These are phyloP conservation scores for Thielaviopsis punctulata DNA, from an alignment of 2,329 filamentous ascomycete species.

Conservation along the genomic window DNA sequence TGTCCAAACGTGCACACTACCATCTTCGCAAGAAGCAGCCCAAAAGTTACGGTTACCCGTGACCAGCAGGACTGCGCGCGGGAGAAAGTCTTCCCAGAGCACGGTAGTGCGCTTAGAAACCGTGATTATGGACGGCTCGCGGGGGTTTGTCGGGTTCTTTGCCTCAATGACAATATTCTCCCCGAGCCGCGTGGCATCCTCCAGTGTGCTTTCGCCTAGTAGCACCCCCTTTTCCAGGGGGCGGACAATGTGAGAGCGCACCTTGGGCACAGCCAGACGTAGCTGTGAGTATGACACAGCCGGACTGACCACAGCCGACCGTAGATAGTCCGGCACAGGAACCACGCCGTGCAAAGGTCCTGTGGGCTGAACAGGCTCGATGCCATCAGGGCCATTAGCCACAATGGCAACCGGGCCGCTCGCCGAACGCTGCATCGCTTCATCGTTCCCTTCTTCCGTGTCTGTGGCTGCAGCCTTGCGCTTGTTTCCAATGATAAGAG, in stretches of 20 bases:
- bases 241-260: constrained; percentile 66
- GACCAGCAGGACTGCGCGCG: constrained; percentile 69
- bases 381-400: constrained; percentile 57
- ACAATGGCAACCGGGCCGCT: constrained; percentile 60
- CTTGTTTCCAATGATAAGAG: constrained; percentile 85
- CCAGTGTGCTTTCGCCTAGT: constrained; percentile 32
- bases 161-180: constrained; percentile 75
- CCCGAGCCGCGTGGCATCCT: constrained; percentile 44
- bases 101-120: constrained; percentile 64
- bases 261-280: constrained; percentile 70
- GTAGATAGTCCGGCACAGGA: constrained; percentile 64
- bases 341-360: constrained; percentile 41
- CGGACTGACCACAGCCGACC: constrained; percentile 75
- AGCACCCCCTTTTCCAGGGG: constrained; percentile 54
- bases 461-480: constrained; percentile 56
- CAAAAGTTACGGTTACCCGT: constrained; percentile 85
- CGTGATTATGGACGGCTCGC: constrained; percentile 71
- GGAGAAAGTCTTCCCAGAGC: constrained; percentile 89
- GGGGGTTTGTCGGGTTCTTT: constrained; percentile 58
- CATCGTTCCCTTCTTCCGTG: constrained; percentile 56
- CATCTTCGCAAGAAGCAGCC: constrained; percentile 86
- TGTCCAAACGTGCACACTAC: constrained; percentile 78
- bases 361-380: constrained; percentile 55
- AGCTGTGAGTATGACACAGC: constrained; percentile 67
- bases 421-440: constrained; percentile 31